Conservation (phyloP, 768 basidiomycete species). For the Lactifluus piperatus region DNA sequence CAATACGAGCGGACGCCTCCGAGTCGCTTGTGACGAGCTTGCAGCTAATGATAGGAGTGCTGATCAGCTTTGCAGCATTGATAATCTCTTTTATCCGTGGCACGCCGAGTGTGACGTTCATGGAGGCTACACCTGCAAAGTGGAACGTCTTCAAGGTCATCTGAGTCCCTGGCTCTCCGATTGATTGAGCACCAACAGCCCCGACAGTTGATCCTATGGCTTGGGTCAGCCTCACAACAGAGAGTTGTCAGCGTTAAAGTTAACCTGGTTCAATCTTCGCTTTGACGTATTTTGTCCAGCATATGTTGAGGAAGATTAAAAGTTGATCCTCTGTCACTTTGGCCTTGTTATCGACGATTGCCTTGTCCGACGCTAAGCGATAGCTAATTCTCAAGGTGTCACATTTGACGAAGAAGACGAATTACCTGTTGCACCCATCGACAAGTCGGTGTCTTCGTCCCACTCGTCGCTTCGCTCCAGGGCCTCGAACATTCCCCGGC, state of each 20-base stretch:
- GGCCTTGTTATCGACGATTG: conserved; percentile 78
- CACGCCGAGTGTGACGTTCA: conserved; percentile 99
- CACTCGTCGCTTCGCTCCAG: conserved; percentile 64
- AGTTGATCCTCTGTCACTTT: conserved; percentile 85
- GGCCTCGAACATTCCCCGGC: conserved; percentile 79
- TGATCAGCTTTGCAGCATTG: conserved; percentile 96
- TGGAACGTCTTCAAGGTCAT: conserved; percentile 99
- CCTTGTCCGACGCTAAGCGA: conserved; percentile 49
- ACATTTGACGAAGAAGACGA: not conserved
- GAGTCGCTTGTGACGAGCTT: conserved; percentile 78
- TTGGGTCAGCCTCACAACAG: not conserved
- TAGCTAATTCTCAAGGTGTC: not conserved
- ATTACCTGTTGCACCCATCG: conserved; percentile 63
- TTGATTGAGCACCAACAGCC: conserved; percentile 97
- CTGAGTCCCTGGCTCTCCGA: conserved; percentile 98
- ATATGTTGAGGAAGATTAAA: conserved; percentile 70
- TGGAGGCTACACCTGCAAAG: conserved; percentile 98
- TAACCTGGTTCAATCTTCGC: conserved; percentile 93
- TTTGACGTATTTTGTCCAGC: conserved; percentile 87
- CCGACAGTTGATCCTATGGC: conserved; percentile 90
- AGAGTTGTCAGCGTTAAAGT: conserved; percentile 1
- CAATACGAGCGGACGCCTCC: conserved; percentile 94
- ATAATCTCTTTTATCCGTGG: conserved; percentile 99
- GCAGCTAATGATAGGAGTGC: conserved; percentile 97
- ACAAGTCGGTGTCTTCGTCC: conserved; percentile 70